A percentile compares a stretch with the other conserved stretches of the same genome.
Evolutionary conservation across 352 stramenopile genomes (phyloP).

Genomic region (Phytophthora pinifolia): DNA sequence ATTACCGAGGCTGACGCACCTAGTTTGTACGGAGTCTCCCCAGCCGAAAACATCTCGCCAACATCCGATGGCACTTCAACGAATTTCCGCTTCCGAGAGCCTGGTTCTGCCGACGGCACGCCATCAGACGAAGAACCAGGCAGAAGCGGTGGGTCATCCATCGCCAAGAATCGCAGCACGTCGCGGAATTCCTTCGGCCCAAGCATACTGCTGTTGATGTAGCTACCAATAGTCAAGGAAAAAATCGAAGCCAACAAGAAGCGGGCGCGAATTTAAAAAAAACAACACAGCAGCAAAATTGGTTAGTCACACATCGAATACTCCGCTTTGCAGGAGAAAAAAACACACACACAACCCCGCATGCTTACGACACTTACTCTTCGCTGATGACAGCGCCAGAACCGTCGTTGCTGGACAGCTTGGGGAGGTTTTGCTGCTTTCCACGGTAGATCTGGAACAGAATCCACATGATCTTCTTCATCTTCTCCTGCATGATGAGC

Average conservation of each 20-base stretch:
- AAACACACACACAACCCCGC: background rate
- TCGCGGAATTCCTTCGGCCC: conserved; percentile 86
- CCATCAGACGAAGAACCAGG: conserved; percentile 47
- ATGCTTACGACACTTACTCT: conserved; percentile 63
- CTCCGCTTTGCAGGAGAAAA: background rate
- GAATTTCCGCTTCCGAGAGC: conserved; percentile 79
- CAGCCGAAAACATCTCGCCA: conserved; percentile 8
- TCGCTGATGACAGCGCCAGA: conserved; percentile 62
- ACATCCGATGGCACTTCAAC: conserved; percentile 60
- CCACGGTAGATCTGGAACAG: conserved; percentile 89
- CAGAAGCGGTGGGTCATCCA: conserved; percentile 81
- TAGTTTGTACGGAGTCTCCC: conserved; percentile 27
- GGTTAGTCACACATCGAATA: conserved; percentile 27
- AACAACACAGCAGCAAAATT: conserved; percentile 36
- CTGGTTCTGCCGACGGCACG: conserved; percentile 33
- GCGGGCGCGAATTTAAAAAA: conserved; percentile 21
- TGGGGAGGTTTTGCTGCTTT: conserved; percentile 75
- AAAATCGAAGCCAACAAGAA: conserved; percentile 18
- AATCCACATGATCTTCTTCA: conserved; percentile 93
- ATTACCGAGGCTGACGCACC: conserved; percentile 10
- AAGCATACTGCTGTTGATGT: conserved; percentile 76
- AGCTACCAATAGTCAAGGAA: conserved; percentile 65
- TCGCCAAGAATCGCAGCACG: conserved; percentile 80
- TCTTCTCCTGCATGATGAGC: conserved; percentile 89
- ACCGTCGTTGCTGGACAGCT: conserved; percentile 62